These are phyloP conservation scores for Lagenaria siceraria DNA, from an alignment of 306 rosid genomes.

Conservation along the genomic window DNA sequence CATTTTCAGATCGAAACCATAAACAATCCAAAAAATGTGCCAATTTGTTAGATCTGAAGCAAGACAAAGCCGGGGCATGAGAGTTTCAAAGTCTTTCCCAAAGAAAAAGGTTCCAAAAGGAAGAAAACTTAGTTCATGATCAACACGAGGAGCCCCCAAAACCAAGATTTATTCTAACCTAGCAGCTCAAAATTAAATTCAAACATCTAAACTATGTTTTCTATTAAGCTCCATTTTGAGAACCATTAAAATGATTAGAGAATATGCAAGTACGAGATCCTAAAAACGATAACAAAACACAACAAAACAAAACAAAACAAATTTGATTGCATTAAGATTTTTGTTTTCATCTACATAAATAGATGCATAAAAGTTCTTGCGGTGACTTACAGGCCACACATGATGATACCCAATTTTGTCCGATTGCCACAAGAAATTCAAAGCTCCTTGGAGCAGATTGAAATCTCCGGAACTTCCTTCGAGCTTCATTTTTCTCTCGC, in stretches of 20 bases:
- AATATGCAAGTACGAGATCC: neutral
- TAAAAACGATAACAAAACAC: neutral
- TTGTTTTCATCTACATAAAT: neutral
- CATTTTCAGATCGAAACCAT: neutral
- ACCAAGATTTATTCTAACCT: neutral
- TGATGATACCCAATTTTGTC: slow-evolving; percentile 43
- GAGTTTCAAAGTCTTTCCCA: neutral
- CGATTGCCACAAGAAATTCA: slow-evolving; percentile 67
- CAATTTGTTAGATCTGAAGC: neutral
- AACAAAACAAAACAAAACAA: neutral
- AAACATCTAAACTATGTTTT: neutral
- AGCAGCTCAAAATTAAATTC: neutral
- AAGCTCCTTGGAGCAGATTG: slow-evolving; percentile 26
- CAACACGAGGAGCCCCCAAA: neutral
- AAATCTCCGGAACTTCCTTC: slow-evolving; percentile 22
- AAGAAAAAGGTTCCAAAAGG: neutral
- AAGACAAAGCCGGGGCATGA: neutral
- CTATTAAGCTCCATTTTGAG: neutral
- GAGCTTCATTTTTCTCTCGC: slow-evolving; percentile 39
- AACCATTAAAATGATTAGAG: neutral
- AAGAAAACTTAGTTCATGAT: neutral
- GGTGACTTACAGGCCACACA: slow-evolving; percentile 64
- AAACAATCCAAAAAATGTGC: neutral
- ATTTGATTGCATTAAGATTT: neutral
- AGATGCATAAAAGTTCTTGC: no score